Evolutionary conservation across 192 early-diverging fungal genomes (phyloP).

Genomic region (Phycomyces blakesleeanus): DNA sequence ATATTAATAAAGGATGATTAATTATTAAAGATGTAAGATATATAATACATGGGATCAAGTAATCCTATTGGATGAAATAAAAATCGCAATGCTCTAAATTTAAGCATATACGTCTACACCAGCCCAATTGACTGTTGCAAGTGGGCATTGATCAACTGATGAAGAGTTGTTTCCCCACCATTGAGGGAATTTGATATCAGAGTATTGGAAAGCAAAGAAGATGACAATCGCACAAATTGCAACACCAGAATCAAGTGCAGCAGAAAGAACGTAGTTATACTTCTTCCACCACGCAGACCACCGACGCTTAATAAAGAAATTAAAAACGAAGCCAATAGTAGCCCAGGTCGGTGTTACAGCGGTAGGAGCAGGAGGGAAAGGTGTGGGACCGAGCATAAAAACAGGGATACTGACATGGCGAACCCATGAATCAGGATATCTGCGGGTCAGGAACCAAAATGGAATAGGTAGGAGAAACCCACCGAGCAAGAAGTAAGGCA

Average conservation of each 20-base stretch:
- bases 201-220: slow-evolving; percentile 44
- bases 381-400: slow-evolving; percentile 56
- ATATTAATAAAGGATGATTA: too few species aligned
- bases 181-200: slow-evolving; percentile 39
- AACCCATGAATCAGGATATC: slow-evolving; percentile 68
- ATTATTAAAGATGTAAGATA: too few species aligned
- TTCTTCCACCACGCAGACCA: slow-evolving; percentile 58
- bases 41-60: too few species aligned
- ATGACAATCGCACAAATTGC: slow-evolving; percentile 41
- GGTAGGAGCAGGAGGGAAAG: slow-evolving; percentile 58
- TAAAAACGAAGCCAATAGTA: slow-evolving; percentile 61
- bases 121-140: slow-evolving; percentile 35
- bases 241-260: slow-evolving; percentile 47
- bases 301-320: slow-evolving; percentile 64
- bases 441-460: slow-evolving; percentile 56
- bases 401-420: slow-evolving; percentile 67
- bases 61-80: too few species aligned
- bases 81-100: too few species aligned
- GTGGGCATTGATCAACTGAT: slow-evolving; percentile 49
- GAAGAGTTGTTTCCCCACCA: slow-evolving; percentile 51
- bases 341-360: slow-evolving; percentile 44
- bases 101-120: slow-evolving; percentile 46
- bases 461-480: slow-evolving; percentile 71
- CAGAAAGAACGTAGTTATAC: slow-evolving; percentile 54
- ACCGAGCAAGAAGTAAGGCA: slow-evolving; percentile 55